phyloP scores from a whole-genome alignment of 768 basidiomycete species.

The Mrakia frigida region DNA sequence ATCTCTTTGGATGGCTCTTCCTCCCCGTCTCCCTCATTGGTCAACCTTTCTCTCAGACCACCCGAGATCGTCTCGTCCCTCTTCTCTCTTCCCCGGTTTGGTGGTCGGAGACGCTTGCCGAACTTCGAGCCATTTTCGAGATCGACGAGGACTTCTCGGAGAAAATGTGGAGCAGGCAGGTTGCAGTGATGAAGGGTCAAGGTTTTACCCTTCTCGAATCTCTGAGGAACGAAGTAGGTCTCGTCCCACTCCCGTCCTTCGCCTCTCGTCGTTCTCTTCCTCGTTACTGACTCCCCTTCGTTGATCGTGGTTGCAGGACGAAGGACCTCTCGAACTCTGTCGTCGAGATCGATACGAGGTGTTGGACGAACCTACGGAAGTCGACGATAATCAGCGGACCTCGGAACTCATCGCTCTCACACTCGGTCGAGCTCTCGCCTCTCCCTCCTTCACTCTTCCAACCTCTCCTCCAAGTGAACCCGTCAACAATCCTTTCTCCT shows the following conservation, averaged over 20 bases:
- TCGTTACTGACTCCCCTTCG: not conserved
- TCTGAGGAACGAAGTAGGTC: conserved; percentile 25
- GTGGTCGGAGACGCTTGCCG: conserved; percentile 83
- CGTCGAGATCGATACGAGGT: conserved; percentile 73
- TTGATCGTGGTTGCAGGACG: not conserved
- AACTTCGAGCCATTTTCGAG: conserved; percentile 48
- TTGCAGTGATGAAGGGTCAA: conserved; percentile 55
- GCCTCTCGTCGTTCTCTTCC: too few species aligned
- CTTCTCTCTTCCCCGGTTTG: conserved; percentile 74
- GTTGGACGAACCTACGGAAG: conserved; percentile 79
- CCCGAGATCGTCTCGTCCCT: conserved; percentile 73
- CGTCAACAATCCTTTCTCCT: not conserved
- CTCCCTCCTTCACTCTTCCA: not conserved
- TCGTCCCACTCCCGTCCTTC: not conserved
- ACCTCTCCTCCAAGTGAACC: not conserved
- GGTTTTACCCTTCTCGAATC: conserved; percentile 19
- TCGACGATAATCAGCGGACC: conserved; percentile 48
- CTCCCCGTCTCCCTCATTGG: conserved; percentile 57
- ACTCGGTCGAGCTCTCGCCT: not conserved
- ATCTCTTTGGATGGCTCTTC: conserved; percentile 83
- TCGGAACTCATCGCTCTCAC: not conserved
- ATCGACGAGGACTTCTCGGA: conserved; percentile 24
- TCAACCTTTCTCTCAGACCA: conserved; percentile 71
- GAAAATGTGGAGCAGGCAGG: conserved; percentile 57
- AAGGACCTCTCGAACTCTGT: conserved; percentile 85